A percentile compares a stretch with the other conserved stretches of the same genome.
phyloP scores from a whole-genome alignment of 371 early-diverging fungal genomes.

The Rhizopus stolonifer region DNA sequence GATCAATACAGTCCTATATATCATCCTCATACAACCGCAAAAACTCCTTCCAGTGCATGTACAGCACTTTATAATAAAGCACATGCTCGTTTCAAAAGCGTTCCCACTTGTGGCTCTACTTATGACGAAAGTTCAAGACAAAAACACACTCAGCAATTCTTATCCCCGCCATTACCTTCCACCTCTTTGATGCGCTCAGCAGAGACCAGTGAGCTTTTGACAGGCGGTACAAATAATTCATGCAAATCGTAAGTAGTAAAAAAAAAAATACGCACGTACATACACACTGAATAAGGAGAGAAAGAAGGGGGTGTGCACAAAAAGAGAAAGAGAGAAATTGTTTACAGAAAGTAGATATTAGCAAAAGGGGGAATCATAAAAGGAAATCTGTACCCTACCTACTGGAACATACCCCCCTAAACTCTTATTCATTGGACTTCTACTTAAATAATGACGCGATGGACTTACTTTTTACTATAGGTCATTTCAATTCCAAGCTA shows the following conservation, averaged over 20 bases:
- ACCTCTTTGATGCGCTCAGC: neutral
- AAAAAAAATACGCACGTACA: too few species aligned
- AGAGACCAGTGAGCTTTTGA: neutral
- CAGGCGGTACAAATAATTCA: neutral
- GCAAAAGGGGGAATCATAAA: too few species aligned
- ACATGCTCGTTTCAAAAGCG: conserved; percentile 24
- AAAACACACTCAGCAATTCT: conserved; percentile 11
- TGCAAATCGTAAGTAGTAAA: neutral
- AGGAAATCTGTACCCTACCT: too few species aligned
- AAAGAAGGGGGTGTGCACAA: too few species aligned
- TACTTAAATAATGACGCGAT: neutral
- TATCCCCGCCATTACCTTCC: conserved; percentile 12
- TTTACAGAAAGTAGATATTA: too few species aligned
- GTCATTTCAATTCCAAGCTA: conserved; percentile 19
- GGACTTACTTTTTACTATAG: conserved; percentile 7
- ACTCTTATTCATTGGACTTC: neutral
- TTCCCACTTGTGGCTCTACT: conserved; percentile 13
- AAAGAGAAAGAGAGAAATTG: too few species aligned
- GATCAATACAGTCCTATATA: too few species aligned
- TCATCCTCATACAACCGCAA: too few species aligned
- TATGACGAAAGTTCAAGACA: conserved; percentile 1
- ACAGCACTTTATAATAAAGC: neutral
- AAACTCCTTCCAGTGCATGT: too few species aligned
- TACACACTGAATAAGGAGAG: too few species aligned
- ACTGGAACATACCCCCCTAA: too few species aligned